phyloP scores from a whole-genome alignment of 257 asterid species.

The Ilex aquifolium region DNA sequence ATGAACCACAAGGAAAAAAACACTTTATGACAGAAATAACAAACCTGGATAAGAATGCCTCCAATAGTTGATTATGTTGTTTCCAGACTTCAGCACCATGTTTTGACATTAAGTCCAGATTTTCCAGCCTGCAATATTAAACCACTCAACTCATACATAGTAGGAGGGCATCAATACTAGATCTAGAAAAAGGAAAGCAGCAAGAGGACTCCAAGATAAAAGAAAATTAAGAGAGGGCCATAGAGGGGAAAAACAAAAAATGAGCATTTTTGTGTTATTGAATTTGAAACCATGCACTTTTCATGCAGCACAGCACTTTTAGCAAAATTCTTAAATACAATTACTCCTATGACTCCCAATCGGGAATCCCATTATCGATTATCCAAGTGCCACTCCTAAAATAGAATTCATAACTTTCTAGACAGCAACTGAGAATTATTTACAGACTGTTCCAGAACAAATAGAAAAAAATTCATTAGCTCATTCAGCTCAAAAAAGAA shows the following conservation, averaged over 20 bases:
- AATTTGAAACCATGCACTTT: too few relatives aligned
- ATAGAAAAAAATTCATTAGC: too few relatives aligned
- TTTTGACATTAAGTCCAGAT: constrained; percentile 82
- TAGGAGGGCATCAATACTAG: neutral
- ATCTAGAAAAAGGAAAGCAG: neutral
- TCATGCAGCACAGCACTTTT: too few relatives aligned
- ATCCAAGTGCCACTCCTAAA: too few relatives aligned
- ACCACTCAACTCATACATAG: neutral
- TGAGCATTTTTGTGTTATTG: too few relatives aligned
- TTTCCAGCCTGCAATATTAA: constrained; percentile 63
- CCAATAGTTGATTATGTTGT: constrained; percentile 73
- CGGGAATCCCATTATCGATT: too few relatives aligned
- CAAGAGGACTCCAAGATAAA: neutral
- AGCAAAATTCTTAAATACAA: too few relatives aligned
- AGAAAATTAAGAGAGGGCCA: neutral
- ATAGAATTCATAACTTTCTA: too few relatives aligned
- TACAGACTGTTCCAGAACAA: too few relatives aligned
- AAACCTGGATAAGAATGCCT: constrained; percentile 78
- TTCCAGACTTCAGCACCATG: constrained; percentile 97
- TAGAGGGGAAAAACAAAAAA: neutral
- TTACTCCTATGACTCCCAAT: too few relatives aligned
- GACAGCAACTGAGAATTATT: too few relatives aligned
- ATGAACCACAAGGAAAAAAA: neutral
- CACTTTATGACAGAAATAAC: constrained; percentile 1
- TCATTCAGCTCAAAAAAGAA: too few relatives aligned